Percentiles rank a stretch among this genome's conserved stretches.
These are phyloP conservation scores for Daldinia childiae DNA, from an alignment of 495 filamentous ascomycete genomes.

Conservation along the genomic window DNA sequence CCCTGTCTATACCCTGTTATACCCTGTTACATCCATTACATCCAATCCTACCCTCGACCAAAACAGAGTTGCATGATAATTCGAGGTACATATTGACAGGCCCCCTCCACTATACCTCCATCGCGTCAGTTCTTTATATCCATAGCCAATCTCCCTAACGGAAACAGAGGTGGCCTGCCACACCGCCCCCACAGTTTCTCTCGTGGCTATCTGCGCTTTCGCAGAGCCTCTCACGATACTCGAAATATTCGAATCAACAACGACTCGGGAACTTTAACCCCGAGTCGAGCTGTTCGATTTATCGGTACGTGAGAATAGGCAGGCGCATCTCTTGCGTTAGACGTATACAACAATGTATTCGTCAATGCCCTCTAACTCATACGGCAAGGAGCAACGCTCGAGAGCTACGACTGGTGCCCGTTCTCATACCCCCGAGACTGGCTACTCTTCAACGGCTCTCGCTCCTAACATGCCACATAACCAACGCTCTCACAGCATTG, in stretches of 20 bases:
- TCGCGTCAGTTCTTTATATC: constrained; percentile 46
- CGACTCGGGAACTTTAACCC: constrained; percentile 27
- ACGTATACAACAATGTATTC: constrained; percentile 38
- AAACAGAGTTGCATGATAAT: constrained; percentile 45
- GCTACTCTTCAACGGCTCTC: constrained; percentile 24
- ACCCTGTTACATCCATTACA: constrained; percentile 31
- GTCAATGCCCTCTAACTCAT: constrained; percentile 29
- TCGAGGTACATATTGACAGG: constrained; percentile 41
- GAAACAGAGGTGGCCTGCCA: constrained; percentile 33
- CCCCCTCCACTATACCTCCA: constrained; percentile 40
- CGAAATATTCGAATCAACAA: constrained; percentile 25
- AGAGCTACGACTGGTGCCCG: constrained; percentile 15
- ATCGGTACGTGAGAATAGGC: constrained; percentile 23
- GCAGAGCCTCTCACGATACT: constrained; percentile 39
- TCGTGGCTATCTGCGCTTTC: constrained; percentile 30
- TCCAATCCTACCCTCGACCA: constrained; percentile 36
- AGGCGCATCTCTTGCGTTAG: constrained; percentile 5
- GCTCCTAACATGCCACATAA: constrained; percentile 25
- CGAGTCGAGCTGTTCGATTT: constrained; percentile 31
- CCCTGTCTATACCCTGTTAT: constrained; percentile 19
- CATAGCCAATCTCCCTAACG: constrained; percentile 43
- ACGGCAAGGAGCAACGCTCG: constrained; percentile 36
- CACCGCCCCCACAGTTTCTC: constrained; percentile 42
- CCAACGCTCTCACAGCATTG: constrained; percentile 43
- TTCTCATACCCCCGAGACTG: constrained; percentile 22